Base-by-base conservation (phyloP, 2,329 filamentous ascomycete genomes). In the Fusarium domesticum region DNA sequence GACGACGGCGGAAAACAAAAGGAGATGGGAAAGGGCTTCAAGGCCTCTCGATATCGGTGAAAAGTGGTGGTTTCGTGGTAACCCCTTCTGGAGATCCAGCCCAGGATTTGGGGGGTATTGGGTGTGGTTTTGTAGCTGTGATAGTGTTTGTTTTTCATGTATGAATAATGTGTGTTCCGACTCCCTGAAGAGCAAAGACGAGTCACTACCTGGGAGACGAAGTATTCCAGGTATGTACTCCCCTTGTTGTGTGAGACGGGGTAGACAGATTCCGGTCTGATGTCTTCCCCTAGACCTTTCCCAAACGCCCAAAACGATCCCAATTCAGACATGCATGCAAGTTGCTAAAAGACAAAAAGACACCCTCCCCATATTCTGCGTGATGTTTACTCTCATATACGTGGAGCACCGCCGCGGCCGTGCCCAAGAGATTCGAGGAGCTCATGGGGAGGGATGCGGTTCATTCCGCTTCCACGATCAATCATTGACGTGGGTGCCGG, bases 401-500 rank as follows among this genome's bases (percentile, higher is more conserved):
- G 72, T 20, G 78, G 78, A 23, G 70, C 73, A 14, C 72, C 75
- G 12, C 72, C 61, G 46, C 72, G 67, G 23, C 70, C 70, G 48
- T 73, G 72, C 35, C 72, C 70, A 14, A 83, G 62, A 15, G 73
- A 76, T 56, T 79, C 74, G 6, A 83, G 67, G 30, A 83, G 71
- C 63, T 84, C 77, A 39, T 76, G 73, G 3, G 82, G 82, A 11
- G 81, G 81, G 48, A 85, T 75, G 50, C 79, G 70, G 53, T 74
- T 71, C 52, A 84, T 78, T 40, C 78, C 78, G 50, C 72, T 78
- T 42, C 74, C 75, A 32, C 77, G 73, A 59, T 84, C 81, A 51
- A 76, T 79, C 73, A 79, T 80, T 28, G 74, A 79, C 15, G 83
- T 85, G 5, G 85, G 84, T 28, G 88, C 87, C n/a, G 84, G 87